Evolutionary conservation across 768 basidiomycete genomes (phyloP).

Genomic region (Boletus tomentosulus): DNA sequence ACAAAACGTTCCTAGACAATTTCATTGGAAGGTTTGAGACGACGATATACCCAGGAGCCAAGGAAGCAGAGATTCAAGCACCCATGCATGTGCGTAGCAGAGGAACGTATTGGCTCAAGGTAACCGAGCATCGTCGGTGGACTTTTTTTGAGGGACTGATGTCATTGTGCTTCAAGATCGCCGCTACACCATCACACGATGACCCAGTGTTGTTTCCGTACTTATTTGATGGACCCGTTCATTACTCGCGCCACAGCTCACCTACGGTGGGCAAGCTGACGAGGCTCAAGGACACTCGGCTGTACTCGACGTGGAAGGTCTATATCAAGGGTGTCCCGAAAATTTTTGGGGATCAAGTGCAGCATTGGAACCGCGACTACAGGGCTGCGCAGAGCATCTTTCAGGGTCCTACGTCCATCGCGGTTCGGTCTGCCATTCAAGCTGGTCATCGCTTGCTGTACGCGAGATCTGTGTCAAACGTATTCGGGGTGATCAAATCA

Average conservation of each 20-base stretch:
- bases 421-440: slow-evolving; percentile 65
- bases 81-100: slow-evolving; percentile 43
- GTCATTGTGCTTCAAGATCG: slow-evolving; percentile 41
- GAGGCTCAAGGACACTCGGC: slow-evolving; percentile 52
- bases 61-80: slow-evolving; percentile 61
- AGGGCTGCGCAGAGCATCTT: slow-evolving; percentile 72
- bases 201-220: slow-evolving; percentile 47
- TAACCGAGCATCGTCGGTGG: slow-evolving; percentile 15
- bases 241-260: slow-evolving; percentile 67
- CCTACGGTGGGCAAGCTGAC: slow-evolving; percentile 66
- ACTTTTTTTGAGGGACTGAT: not conserved
- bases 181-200: slow-evolving; percentile 43
- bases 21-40: slow-evolving; percentile 62
- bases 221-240: slow-evolving; percentile 69
- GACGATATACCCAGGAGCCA: slow-evolving; percentile 49
- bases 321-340: slow-evolving; percentile 56
- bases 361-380: slow-evolving; percentile 66
- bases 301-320: slow-evolving; percentile 79
- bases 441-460: slow-evolving; percentile 73
- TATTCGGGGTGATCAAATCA: slow-evolving; percentile 54
- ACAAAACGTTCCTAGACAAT: slow-evolving; percentile 52
- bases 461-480: slow-evolving; percentile 59
- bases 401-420: slow-evolving; percentile 52
- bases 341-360: slow-evolving; percentile 56
- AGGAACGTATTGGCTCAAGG: slow-evolving; percentile 71